phyloP scores from a whole-genome alignment of 2,329 filamentous ascomycete species.

The Stylonectria norvegica region DNA sequence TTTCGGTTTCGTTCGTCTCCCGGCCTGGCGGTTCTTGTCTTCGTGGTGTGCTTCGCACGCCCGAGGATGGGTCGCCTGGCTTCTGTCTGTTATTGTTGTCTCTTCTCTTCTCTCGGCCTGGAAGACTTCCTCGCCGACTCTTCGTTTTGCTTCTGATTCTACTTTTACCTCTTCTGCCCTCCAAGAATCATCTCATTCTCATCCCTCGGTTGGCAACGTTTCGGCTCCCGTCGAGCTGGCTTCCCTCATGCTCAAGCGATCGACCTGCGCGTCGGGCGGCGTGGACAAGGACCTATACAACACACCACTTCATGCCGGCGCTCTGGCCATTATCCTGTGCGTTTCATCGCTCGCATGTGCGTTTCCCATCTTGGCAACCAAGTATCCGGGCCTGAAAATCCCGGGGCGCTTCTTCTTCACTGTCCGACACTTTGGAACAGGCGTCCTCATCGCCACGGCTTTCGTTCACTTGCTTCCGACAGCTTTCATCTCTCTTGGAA shows the following conservation, averaged over 20 bases:
- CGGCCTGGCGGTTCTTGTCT: no score
- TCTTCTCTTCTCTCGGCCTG: slow-evolving; percentile 30
- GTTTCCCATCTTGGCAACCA: slow-evolving; percentile 53
- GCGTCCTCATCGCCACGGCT: slow-evolving; percentile 70
- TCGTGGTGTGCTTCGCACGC: slow-evolving; percentile 30
- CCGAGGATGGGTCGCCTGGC: slow-evolving; percentile 42
- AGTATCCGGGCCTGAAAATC: slow-evolving; percentile 51
- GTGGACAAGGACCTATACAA: slow-evolving; percentile 46
- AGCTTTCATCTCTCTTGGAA: slow-evolving; percentile 59
- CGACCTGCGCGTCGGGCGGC: slow-evolving; percentile 29
- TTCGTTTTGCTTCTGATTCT: no score
- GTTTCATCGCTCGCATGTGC: slow-evolving; percentile 47
- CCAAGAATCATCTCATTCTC: slow-evolving; percentile 2
- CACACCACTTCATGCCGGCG: slow-evolving; percentile 54
- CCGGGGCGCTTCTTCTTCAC: slow-evolving; percentile 54
- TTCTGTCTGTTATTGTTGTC: slow-evolving; percentile 39
- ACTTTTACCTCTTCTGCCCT: no score
- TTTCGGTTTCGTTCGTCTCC: slow-evolving; percentile 38
- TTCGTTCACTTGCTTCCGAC: slow-evolving; percentile 73
- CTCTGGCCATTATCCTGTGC: slow-evolving; percentile 48
- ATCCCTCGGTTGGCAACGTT: slow-evolving; percentile 5
- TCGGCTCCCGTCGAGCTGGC: slow-evolving; percentile 9
- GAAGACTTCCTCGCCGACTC: slow-evolving; percentile 10
- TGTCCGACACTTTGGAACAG: slow-evolving; percentile 70
- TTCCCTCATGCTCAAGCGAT: slow-evolving; percentile 24